Evolutionary conservation across 805 yeast species (phyloP), one percentile per base, ranked within the genome.

Genomic region (Debaryomyces prosopidis): DNA sequence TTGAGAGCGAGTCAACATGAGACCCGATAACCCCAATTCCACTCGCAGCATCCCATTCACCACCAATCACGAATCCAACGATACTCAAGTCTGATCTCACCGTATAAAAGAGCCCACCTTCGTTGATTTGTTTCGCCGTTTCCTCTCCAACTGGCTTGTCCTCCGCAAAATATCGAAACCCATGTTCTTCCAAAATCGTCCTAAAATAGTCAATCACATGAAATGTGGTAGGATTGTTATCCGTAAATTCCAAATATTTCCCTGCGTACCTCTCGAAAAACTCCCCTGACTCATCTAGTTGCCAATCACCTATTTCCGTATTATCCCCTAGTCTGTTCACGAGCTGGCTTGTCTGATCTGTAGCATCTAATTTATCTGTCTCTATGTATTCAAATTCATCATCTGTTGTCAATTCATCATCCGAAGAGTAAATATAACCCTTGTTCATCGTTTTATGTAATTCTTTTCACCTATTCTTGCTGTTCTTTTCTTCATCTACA

Each of bases 161-260:
- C 32, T 69, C 73, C 1, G 60, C 44, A 5, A 63, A 18, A 31
- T 59, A 59, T 6, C 38, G 47, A 52, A 69, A 71, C 4, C 71
- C 73, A 23, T 60, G 52, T 15, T 45, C 42, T 6, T 49, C 47
- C 7, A 72, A 52, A 3, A 61, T 40, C 2, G 47, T 36, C 35
- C 55, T 49, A 45, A 68, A 62, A 45, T 59, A 55, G 2, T 45
- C 37, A 5, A 68, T 51, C 5, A 61, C 70, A 53, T 72, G 77
- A 48, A 56, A 67, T 2, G 75, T 69, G 3, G 77, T 70, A n/a
- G 77, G 76, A 42, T 66, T 66, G n/a, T 50, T 41, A 41, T 67
- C 54, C 39, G 72, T 67, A 50, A 66, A 68, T 17, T 48, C 45
- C 38, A 69, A 50, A 47, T 66, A 69, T 30, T 53, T 37, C 14